Evolutionary conservation across 306 rosid species (phyloP).

Genomic region (Malus orientalis): DNA sequence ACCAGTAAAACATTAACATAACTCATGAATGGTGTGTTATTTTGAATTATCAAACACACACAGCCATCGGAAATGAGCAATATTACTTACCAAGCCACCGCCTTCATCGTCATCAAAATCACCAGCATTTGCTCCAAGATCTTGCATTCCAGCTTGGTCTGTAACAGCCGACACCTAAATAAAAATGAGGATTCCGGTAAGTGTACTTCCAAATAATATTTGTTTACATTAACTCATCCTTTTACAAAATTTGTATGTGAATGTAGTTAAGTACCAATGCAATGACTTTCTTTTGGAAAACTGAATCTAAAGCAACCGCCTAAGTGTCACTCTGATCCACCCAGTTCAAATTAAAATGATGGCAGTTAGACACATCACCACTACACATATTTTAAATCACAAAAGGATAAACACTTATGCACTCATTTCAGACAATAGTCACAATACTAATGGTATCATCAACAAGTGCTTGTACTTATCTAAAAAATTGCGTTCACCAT

Average conservation of each 20-base stretch:
- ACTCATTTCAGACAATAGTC: neutral
- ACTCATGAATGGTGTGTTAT: neutral
- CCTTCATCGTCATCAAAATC: slow-evolving; percentile 95
- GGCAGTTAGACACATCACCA: neutral
- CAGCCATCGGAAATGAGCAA: neutral
- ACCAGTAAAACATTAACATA: neutral
- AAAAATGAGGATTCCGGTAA: neutral
- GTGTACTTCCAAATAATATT: neutral
- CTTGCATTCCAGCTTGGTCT: slow-evolving; percentile 78
- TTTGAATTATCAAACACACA: neutral
- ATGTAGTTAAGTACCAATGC: neutral
- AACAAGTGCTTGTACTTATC: neutral
- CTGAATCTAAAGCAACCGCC: neutral
- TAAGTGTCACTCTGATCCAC: neutral
- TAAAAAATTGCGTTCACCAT: neutral
- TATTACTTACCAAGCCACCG: slow-evolving; percentile 69
- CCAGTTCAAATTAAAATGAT: neutral
- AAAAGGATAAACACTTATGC: neutral
- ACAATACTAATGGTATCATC: neutral
- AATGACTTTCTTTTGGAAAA: neutral
- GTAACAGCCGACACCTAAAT: slow-evolving; percentile 80
- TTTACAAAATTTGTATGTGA: neutral
- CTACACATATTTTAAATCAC: neutral
- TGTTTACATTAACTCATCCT: neutral
- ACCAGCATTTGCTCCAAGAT: slow-evolving; percentile 67